Conservation (phyloP, 306 rosid genomes). For the Cucurbita moschata region DNA sequence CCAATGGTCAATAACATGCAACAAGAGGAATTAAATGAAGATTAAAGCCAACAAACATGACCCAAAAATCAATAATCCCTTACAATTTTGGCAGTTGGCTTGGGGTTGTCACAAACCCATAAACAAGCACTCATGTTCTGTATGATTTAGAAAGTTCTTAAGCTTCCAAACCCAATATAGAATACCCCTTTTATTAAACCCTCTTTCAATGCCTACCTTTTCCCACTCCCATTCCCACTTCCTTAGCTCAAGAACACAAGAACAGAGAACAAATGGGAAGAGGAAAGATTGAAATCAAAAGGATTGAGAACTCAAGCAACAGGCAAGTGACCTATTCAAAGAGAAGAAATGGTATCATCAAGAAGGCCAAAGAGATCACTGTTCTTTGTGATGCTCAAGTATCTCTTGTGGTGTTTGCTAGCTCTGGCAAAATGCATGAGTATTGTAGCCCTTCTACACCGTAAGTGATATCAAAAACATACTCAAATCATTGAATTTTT, state of each 20-base stretch:
- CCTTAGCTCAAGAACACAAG: not conserved
- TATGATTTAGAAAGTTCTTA: conserved; percentile 47
- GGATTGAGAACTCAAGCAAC: conserved; percentile 77
- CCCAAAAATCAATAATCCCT: not conserved
- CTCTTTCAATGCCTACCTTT: not conserved
- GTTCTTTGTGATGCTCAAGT: conserved; percentile 81
- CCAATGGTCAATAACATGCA: not conserved
- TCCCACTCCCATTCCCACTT: conserved; percentile 5
- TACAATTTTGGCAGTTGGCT: conserved; percentile 21
- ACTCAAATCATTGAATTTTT: no score
- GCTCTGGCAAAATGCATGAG: conserved; percentile 58
- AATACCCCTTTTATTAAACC: conserved; percentile 9
- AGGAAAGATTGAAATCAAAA: conserved; percentile 92
- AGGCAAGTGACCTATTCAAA: conserved; percentile 79
- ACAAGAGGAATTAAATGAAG: not conserved
- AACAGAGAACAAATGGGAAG: conserved; percentile 43
- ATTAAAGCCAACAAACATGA: not conserved
- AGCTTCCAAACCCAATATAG: conserved; percentile 40
- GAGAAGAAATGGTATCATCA: conserved; percentile 70
- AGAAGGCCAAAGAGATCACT: conserved; percentile 74
- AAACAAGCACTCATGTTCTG: conserved; percentile 43
- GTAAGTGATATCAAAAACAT: conserved; percentile 14
- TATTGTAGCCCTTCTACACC: conserved; percentile 55
- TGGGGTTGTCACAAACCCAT: conserved; percentile 49
- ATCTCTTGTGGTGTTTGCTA: conserved; percentile 47